Evolutionary conservation across 2,329 filamentous ascomycete species (phyloP), one percentile per base, ranked within the genome.

Genomic region (Hymenoscyphus repandus): DNA sequence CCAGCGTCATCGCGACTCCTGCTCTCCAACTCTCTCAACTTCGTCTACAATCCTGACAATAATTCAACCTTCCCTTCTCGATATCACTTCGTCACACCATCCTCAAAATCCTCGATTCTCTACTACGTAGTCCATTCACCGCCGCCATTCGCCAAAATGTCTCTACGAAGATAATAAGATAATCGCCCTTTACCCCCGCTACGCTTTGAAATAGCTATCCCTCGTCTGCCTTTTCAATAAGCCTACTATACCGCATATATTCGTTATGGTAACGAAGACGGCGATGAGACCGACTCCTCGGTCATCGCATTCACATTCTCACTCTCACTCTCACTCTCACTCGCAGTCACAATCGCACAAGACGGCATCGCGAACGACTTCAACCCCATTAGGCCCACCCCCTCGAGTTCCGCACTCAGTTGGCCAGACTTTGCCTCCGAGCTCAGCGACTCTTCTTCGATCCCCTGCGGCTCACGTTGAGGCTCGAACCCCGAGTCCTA

Each of bases 401-500:
- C 39, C 50, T 15, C 54, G 61, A 51, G 27, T 58, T 12, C 55
- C 63, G 10, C 55, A 60, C 15, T 62, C 63, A 1, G 61, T 62
- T 15, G 64, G 62, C 10, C 62, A 62, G 39, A n/a, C 57, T 13
- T 43, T 62, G 13, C 55, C 61, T 38, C 58, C 62, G 9, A 51
- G 37, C 17, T 38, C 54, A 6, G 46, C 22, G 37, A 38, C 60
- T n/a, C 50, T 47, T 11, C 44, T 62, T 27, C 58, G 59, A 52
- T 62, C 64, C 5, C 63, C 64, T 20, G 56, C 36, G 17, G 34
- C 43, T 5, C 54, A 57, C 13, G 47, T 32, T n/a, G 59, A 59
- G 17, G 58, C 51, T 30, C 72, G 75, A 55, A 70, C 77, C 1
- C 72, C 82, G 9, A 92, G 88, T 65, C 88, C 90, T 11, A 95